A percentile compares a stretch with the other conserved stretches of the same genome.
phyloP scores from a whole-genome alignment of 441 rosid species.

The Euphorbia corollata region DNA sequence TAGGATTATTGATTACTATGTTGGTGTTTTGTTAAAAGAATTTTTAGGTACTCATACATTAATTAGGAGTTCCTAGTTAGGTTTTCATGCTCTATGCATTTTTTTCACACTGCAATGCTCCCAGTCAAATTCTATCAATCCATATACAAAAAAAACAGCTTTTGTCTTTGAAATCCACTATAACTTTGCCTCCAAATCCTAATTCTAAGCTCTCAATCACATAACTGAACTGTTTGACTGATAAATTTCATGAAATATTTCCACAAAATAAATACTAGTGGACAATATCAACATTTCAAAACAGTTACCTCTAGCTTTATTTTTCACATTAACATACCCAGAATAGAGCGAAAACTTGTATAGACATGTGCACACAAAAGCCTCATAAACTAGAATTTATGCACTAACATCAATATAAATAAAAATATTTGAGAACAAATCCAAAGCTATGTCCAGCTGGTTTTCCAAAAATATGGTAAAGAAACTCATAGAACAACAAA shows the following conservation, averaged over 20 bases:
- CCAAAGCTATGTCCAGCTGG: background rate
- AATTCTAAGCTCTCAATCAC: slow-evolving; percentile 1
- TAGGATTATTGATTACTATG: background rate
- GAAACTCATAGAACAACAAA: slow-evolving; percentile 10
- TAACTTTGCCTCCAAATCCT: background rate
- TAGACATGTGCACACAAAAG: background rate
- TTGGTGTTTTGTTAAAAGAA: background rate
- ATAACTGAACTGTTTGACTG: background rate
- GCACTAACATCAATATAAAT: background rate
- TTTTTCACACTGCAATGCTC: background rate
- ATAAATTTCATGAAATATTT: background rate
- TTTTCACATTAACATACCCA: background rate
- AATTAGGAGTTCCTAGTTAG: background rate
- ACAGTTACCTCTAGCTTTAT: background rate
- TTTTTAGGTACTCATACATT: background rate
- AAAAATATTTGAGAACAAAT: background rate
- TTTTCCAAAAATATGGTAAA: background rate
- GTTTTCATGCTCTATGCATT: background rate
- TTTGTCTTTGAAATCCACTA: background rate
- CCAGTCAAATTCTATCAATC: background rate
- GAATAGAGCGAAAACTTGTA: background rate
- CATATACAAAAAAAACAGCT: background rate
- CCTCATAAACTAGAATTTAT: slow-evolving; percentile 1
- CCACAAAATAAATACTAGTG: background rate
- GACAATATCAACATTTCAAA: too few species aligned